Conservation (phyloP, 306 rosid species). For the Dryas alaskensis region DNA sequence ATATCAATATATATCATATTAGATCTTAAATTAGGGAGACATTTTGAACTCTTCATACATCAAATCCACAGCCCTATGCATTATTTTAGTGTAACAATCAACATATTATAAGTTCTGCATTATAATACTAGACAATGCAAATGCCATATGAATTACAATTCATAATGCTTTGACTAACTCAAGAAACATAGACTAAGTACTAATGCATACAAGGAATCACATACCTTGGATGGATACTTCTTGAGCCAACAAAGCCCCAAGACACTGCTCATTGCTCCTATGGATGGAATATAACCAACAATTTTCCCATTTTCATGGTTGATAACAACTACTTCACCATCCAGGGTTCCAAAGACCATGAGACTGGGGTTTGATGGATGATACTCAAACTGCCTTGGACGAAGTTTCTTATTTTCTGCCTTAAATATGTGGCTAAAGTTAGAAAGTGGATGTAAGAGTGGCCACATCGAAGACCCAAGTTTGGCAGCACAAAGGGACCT, state of each 20-base stretch:
- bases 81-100: too few species aligned
- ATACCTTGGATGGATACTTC: constrained; percentile 71
- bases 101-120: too few species aligned
- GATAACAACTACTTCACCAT: constrained; percentile 69
- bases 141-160: not conserved
- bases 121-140: too few species aligned
- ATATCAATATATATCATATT: too few species aligned
- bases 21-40: too few species aligned
- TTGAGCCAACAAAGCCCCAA: constrained; percentile 87
- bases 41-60: too few species aligned
- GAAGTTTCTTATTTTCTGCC: constrained; percentile 46
- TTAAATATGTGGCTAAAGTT: constrained; percentile 21
- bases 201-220: constrained; percentile 9
- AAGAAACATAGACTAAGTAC: not conserved
- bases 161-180: not conserved
- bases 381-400: constrained; percentile 82
- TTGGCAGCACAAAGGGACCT: constrained; percentile 77
- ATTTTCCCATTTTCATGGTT: constrained; percentile 65
- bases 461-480: constrained; percentile 75
- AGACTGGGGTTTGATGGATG: constrained; percentile 72
- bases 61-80: too few species aligned
- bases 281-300: constrained; percentile 58
- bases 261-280: constrained; percentile 70
- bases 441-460: constrained; percentile 55
- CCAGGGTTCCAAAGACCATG: constrained; percentile 74